phyloP scores from a whole-genome alignment of 805 yeast species.

The Pichia occidentalis region DNA sequence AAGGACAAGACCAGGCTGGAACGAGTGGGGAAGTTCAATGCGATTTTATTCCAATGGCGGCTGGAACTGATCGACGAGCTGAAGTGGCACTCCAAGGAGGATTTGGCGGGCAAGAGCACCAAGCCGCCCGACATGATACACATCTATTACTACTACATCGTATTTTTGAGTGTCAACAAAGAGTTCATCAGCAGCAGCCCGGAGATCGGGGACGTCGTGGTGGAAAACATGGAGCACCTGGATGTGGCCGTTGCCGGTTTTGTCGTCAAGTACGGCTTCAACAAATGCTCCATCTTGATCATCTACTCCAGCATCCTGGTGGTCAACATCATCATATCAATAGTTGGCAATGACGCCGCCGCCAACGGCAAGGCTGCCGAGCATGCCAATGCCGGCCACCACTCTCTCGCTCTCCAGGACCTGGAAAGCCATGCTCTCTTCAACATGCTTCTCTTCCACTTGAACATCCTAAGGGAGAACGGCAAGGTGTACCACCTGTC shows the following conservation, averaged over 20 bases:
- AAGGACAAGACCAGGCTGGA: not conserved
- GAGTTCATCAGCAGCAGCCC: slow-evolving; percentile 35
- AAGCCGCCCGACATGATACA: slow-evolving; percentile 48
- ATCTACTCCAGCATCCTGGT: slow-evolving; percentile 40
- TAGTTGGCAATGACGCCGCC: not conserved
- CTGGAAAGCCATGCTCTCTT: no score
- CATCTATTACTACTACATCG: slow-evolving; percentile 52
- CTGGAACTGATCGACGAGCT: slow-evolving; percentile 40
- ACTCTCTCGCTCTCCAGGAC: no score
- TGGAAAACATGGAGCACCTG: slow-evolving; percentile 37
- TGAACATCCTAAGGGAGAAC: no score
- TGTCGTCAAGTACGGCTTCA: slow-evolving; percentile 33
- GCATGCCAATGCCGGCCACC: no score
- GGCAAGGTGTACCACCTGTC: no score
- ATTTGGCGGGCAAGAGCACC: slow-evolving; percentile 37
- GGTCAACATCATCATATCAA: slow-evolving; percentile 13
- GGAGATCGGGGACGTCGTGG: slow-evolving; percentile 25
- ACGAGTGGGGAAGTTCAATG: slow-evolving; percentile 7
- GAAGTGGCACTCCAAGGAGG: slow-evolving; percentile 39
- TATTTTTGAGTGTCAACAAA: slow-evolving; percentile 51
- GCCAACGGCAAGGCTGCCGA: slow-evolving; percentile 18
- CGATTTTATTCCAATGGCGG: slow-evolving; percentile 36
- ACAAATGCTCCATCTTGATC: slow-evolving; percentile 39
- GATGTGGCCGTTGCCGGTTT: slow-evolving; percentile 34
- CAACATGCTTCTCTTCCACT: no score